These are phyloP conservation scores for Boechera retrofracta DNA, from an alignment of 345 rosid genomes.

Conservation along the genomic window DNA sequence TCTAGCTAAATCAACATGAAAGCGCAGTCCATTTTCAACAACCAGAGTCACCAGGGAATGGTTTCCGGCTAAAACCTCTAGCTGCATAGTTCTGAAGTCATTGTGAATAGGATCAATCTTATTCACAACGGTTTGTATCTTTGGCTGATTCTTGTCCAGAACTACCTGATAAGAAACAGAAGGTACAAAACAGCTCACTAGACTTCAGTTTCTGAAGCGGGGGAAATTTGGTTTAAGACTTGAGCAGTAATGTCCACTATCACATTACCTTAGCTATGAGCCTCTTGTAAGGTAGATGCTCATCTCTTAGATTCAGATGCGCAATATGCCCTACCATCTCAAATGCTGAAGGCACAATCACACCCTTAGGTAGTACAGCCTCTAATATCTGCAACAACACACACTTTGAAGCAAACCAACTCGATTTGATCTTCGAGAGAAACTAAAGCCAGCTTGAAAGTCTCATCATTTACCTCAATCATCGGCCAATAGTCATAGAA, in stretches of 20 bases:
- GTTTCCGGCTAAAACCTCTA: slow-evolving; percentile 95
- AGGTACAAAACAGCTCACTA: neutral
- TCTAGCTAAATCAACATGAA: slow-evolving; percentile 81
- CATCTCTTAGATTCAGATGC: slow-evolving; percentile 82
- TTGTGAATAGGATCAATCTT: slow-evolving; percentile 75
- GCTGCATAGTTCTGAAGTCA: slow-evolving; percentile 88
- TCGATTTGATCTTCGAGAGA: neutral
- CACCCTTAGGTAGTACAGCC: slow-evolving; percentile 72
- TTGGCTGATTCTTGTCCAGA: slow-evolving; percentile 86
- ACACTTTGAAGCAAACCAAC: slow-evolving; percentile 63
- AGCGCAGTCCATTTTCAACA: slow-evolving; percentile 87
- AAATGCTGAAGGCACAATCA: slow-evolving; percentile 86
- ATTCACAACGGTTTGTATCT: slow-evolving; percentile 91
- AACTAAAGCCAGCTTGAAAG: slow-evolving; percentile 15
- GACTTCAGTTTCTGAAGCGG: slow-evolving; percentile 19
- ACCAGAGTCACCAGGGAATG: slow-evolving; percentile 83
- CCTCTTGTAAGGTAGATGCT: slow-evolving; percentile 68
- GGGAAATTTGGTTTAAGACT: neutral
- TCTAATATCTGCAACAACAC: slow-evolving; percentile 70
- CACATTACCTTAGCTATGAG: slow-evolving; percentile 74
- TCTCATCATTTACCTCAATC: slow-evolving; percentile 73
- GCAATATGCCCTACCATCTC: slow-evolving; percentile 89
- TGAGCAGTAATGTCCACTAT: slow-evolving; percentile 9
- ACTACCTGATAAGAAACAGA: slow-evolving; percentile 58
- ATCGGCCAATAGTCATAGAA: slow-evolving; percentile 89